Evolutionary conservation across 2,329 filamentous ascomycete genomes (phyloP).

Genomic region (Alternaria dauci): DNA sequence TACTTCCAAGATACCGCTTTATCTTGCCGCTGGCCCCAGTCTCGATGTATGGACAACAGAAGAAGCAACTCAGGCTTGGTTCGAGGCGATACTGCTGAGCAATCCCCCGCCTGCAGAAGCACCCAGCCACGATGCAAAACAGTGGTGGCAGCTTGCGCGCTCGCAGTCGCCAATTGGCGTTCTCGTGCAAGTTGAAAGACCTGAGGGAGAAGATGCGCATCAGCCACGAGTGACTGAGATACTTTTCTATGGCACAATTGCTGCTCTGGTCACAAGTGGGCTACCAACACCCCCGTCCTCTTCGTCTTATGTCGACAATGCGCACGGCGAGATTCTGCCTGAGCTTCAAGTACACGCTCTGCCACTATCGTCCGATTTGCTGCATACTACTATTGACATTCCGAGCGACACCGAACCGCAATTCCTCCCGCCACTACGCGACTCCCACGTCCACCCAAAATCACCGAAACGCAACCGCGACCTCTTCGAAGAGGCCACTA

Average conservation of each 20-base stretch:
- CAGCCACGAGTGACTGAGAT: constrained; percentile 52
- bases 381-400: constrained; percentile 23
- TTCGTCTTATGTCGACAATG: constrained; percentile 28
- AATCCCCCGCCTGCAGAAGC: constrained; percentile 16
- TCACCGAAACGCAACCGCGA: constrained; percentile 55
- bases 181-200: constrained; percentile 42
- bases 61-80: constrained; percentile 51
- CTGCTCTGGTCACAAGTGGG: constrained; percentile 18
- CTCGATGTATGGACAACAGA: constrained; percentile 50
- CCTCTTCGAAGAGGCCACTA: constrained; percentile 59
- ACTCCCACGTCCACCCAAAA: constrained; percentile 28
- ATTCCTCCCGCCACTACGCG: constrained; percentile 43
- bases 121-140: constrained; percentile 9
- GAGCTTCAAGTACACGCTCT: constrained; percentile 52
- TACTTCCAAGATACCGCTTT: constrained; percentile 51
- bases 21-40: constrained; percentile 50
- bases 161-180: constrained; percentile 54
- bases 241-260: constrained; percentile 55
- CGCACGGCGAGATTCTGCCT: constrained; percentile 22
- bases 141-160: constrained; percentile 51
- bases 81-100: constrained; percentile 48
- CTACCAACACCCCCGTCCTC: constrained; percentile 49
- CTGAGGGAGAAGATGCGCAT: background rate
- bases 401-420: constrained; percentile 36
- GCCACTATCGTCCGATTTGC: constrained; percentile 55